phyloP scores from a whole-genome alignment of 1,284 basidiomycete species.

The Wallemia ichthyophaga region DNA sequence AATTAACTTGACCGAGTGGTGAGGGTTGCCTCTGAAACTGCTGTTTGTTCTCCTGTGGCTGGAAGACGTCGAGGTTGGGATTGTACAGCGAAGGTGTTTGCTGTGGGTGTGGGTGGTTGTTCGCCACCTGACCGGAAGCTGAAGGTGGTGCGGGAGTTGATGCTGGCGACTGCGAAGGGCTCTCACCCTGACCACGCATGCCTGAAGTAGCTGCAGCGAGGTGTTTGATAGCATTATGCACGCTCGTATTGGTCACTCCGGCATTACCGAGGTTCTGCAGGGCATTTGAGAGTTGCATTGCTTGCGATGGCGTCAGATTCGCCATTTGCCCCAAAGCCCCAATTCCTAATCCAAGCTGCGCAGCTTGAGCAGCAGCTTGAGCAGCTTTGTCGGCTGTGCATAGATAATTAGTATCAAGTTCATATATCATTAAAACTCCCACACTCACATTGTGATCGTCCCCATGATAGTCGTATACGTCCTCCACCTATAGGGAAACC shows the following conservation, averaged over 20 bases:
- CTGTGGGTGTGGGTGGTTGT: no score
- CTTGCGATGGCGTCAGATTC: constrained; percentile 5
- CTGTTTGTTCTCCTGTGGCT: not conserved
- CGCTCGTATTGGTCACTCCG: constrained; percentile 2
- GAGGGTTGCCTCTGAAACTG: not conserved
- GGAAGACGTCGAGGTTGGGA: not conserved
- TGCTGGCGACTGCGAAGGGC: not conserved
- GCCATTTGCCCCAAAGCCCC: constrained; percentile 4
- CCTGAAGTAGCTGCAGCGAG: constrained; percentile 2
- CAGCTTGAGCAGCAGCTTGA: constrained; percentile 35
- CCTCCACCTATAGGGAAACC: constrained; percentile 76
- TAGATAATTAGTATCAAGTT: no score
- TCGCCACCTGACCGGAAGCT: no score
- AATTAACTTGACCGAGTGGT: not conserved
- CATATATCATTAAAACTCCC: no score
- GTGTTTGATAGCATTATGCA: constrained; percentile 3
- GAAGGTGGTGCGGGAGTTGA: not conserved
- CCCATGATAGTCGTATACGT: constrained; percentile 70
- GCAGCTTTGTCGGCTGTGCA: constrained; percentile 39
- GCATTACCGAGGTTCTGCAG: constrained; percentile 5
- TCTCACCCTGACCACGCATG: not conserved
- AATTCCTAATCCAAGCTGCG: constrained; percentile 6
- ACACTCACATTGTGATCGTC: constrained; percentile 58
- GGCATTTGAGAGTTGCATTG: constrained; percentile 5
- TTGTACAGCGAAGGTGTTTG: not conserved